Percentiles rank a stretch among this genome's conserved stretches.
Conservation (phyloP, 1,139 yeast species). For the Geotrichum bryndzae region DNA sequence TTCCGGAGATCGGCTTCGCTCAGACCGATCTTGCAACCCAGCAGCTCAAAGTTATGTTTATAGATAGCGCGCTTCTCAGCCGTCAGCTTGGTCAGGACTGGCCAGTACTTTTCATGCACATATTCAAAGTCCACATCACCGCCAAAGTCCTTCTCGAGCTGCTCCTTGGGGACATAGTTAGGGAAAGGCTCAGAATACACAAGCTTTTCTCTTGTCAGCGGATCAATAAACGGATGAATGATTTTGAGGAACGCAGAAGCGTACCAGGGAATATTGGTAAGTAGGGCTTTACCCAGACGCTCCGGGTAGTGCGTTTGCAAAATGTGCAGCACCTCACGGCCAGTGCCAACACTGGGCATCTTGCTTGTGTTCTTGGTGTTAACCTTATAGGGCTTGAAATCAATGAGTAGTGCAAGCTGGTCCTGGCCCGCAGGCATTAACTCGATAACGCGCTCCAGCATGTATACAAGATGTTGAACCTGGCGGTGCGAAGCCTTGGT, state of each 20-base stretch:
- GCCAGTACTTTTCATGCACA: constrained; percentile 77
- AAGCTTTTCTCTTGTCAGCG: constrained; percentile 84
- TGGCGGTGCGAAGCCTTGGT: constrained; percentile 81
- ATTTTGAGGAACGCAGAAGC: constrained; percentile 86
- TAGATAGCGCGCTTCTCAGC: constrained; percentile 50
- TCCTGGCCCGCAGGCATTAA: constrained; percentile 97
- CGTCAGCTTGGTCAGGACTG: constrained; percentile 54
- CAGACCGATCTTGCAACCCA: constrained; percentile 70
- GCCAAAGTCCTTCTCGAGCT: constrained; percentile 76
- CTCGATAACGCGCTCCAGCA: constrained; percentile 84
- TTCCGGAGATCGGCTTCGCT: constrained; percentile 71
- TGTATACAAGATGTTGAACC: constrained; percentile 86
- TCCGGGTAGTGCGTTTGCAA: constrained; percentile 96
- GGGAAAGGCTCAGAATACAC: constrained; percentile 85
- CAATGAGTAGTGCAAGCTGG: constrained; percentile 79
- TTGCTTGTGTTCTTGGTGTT: constrained; percentile 51
- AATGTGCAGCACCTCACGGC: constrained; percentile 78
- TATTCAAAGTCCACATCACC: constrained; percentile 82
- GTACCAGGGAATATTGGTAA: constrained; percentile 88
- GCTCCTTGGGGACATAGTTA: constrained; percentile 71
- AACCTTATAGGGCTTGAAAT: constrained; percentile 63
- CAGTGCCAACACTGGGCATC: constrained; percentile 75
- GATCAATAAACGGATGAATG: constrained; percentile 92
- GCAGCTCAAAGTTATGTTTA: constrained; percentile 53
- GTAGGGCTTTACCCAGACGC: constrained; percentile 81